Base-by-base conservation (phyloP, 352 stramenopile genomes). In the Elongisporangium prolatum region DNA sequence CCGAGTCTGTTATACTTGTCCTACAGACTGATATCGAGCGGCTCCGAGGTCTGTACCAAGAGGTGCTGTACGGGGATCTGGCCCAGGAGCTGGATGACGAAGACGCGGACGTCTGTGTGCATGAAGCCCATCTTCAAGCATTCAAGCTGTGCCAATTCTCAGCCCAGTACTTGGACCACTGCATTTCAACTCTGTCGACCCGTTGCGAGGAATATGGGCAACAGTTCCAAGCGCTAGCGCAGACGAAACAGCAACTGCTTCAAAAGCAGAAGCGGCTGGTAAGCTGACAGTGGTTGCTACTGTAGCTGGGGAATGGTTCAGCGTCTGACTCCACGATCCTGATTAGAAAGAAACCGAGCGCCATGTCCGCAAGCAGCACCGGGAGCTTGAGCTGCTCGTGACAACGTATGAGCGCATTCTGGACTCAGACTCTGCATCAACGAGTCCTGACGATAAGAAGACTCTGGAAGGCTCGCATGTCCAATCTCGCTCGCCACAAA, bases 101-200 rank as follows among this genome's bases (percentile, higher is more conserved):
- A 48, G 68, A 78, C 34, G 14, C 34, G 17, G 69, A 68, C 6
- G 61, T 93, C 0, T 63, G 78, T 24, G 71, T 91, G 6, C 58
- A 91, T 24, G 67, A 85, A 13, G 64, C 61, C 21, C 64, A 88
- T 18, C 34, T 80, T 6, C 48, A 61, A 13, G 79, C 84, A 1
- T 90, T 91, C 52, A 71, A 72, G 37, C 17, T 80, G 40, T 74
- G 64, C 8, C 81, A 91, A 49, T 73, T 84, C 16, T 85, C 84
- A 9, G 74, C 75, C 1, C 84, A 93, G 58, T 93, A 93, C 61
- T 58, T 93, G 2, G 69, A 79, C 17, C 70, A 86, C 18, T 93
- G 84, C 40, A 68, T 88, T 1, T 52, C 73, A 21, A 70, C 61
- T 4, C 61, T 93, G 6, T 58, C 67, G 0, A 20, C 56, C 17